Conservation (phyloP, 495 filamentous ascomycete genomes). For the Hyaloscypha finlandica region DNA sequence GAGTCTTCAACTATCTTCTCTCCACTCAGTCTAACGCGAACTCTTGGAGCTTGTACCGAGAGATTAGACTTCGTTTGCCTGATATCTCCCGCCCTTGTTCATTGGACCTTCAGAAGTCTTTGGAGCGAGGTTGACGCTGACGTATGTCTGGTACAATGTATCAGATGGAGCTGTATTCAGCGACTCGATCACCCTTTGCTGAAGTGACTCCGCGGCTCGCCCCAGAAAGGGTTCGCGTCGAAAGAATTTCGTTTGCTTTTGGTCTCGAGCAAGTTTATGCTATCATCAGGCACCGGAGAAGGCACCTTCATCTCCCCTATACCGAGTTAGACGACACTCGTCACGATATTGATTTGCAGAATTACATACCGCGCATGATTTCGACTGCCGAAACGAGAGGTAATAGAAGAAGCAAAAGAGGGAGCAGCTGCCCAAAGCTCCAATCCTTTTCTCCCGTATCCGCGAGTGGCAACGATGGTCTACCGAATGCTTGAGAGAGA, state of each 20-base stretch:
- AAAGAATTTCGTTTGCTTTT: slow-evolving; percentile 10
- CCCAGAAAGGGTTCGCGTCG: background rate
- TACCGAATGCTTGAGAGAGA: slow-evolving; percentile 54
- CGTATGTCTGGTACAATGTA: no score
- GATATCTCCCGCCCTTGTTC: no score
- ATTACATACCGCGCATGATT: slow-evolving; percentile 47
- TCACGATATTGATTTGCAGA: no score
- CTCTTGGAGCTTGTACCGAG: no score
- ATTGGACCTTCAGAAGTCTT: no score
- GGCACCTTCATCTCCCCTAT: slow-evolving; percentile 45
- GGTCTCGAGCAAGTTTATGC: slow-evolving; percentile 25
- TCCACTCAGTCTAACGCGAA: no score
- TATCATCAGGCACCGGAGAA: slow-evolving; percentile 37
- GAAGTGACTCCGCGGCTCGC: background rate
- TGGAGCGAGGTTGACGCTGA: no score
- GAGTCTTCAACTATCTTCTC: no score
- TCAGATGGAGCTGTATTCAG: background rate
- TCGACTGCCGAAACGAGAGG: slow-evolving; percentile 56
- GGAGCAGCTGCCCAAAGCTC: slow-evolving; percentile 59
- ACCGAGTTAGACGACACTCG: background rate
- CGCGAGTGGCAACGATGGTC: slow-evolving; percentile 40
- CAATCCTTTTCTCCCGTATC: slow-evolving; percentile 55
- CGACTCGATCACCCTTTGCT: background rate
- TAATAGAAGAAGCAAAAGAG: slow-evolving; percentile 52
- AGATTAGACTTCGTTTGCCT: no score